phyloP scores from a whole-genome alignment of 2,329 filamentous ascomycete species.

The Monilinia polystroma region DNA sequence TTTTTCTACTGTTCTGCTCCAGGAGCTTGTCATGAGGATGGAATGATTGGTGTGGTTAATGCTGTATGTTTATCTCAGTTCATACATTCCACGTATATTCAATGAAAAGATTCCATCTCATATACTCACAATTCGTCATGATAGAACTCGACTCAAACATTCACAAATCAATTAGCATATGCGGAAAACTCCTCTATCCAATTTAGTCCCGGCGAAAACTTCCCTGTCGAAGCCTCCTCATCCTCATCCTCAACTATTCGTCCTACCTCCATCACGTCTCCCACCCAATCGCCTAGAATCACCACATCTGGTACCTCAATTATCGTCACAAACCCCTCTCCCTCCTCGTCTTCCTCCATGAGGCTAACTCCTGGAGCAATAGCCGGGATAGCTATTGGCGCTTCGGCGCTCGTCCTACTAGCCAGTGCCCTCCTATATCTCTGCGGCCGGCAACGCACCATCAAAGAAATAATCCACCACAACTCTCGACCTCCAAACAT shows the following conservation, averaged over 20 bases:
- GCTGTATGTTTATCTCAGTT: constrained; percentile 47
- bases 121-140: background rate
- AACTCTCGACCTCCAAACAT: constrained; percentile 18
- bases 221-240: constrained; percentile 29
- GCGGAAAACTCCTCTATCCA: constrained; percentile 29
- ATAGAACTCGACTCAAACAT: constrained; percentile 33
- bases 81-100: background rate
- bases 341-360: background rate
- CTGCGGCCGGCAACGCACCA: constrained; percentile 33
- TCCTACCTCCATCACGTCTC: constrained; percentile 25
- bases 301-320: constrained; percentile 13
- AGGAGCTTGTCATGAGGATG: constrained; percentile 59
- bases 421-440: constrained; percentile 30
- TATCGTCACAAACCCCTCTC: background rate
- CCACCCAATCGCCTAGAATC: constrained; percentile 11
- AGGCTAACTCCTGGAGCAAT: constrained; percentile 31
- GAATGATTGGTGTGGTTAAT: constrained; percentile 80
- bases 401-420: constrained; percentile 29
- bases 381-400: constrained; percentile 34
- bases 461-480: constrained; percentile 30
- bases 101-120: background rate
- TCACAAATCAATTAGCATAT: constrained; percentile 30
- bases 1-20: constrained; percentile 71
- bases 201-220: constrained; percentile 33
- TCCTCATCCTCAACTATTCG: constrained; percentile 18